These are phyloP conservation scores for Botrytis paeoniae DNA, from an alignment of 2,329 filamentous ascomycete species.

Conservation along the genomic window DNA sequence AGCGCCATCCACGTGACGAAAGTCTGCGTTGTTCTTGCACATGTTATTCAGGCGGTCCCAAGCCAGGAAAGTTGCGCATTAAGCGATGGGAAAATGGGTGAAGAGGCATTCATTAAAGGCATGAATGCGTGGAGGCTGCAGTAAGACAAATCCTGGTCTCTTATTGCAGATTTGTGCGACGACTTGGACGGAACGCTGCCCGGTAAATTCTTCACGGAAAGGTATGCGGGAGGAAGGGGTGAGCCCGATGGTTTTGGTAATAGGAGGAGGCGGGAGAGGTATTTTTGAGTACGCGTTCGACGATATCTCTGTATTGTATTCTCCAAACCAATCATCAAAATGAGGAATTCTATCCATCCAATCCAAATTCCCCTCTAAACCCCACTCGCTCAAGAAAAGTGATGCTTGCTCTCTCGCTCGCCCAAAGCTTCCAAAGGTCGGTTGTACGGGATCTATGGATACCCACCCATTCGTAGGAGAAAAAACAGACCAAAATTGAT, in stretches of 20 bases:
- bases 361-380: background rate
- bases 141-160: background rate
- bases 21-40: background rate
- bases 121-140: conserved; percentile 2
- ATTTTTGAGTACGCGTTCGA: background rate
- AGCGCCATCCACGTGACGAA: background rate
- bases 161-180: conserved; percentile 14
- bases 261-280: background rate
- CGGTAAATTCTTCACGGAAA: conserved; percentile 1
- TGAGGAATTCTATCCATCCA: background rate
- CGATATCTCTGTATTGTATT: background rate
- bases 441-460: background rate
- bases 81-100: background rate
- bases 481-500: too few relatives aligned
- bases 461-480: background rate
- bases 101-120: background rate
- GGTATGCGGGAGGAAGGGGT: background rate
- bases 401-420: background rate
- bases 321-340: background rate
- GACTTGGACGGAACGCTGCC: background rate
- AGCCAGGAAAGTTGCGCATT: background rate
- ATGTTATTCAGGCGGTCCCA: background rate
- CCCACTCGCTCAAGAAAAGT: background rate
- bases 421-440: background rate
- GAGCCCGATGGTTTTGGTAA: background rate